Base-by-base conservation (phyloP, 371 early-diverging fungal genomes). In the Mucor indicus region DNA sequence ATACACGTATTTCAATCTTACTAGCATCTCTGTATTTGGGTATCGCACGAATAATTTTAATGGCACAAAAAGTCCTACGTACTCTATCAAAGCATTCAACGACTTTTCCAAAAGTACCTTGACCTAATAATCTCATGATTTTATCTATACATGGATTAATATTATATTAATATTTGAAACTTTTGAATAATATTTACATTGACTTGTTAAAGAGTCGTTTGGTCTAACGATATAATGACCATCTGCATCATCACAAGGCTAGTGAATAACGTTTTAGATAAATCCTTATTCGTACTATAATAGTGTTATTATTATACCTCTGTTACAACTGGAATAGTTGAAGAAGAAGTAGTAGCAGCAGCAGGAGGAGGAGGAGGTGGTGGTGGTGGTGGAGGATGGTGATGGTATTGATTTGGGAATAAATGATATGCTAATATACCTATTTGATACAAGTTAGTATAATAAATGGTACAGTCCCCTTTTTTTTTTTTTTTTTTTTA, bases 21-120 rank as follows among this genome's bases (percentile, higher is more conserved):
- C 93, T 86, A 2, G 98, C 98, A 25, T 96, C 96, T 22, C 88
- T 80, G 72, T 97, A 97, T 69, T 97, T 97, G 58, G 83, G 90
- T 30, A 95, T 77, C 6, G 95, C 88, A 25, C 94, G 87, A 48
- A 97, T 92, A 32, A 97, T 89, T 72, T 97, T 97, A 57, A 97
- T 57, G 79, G 52, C 81, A 43, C 66, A 81, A 41, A 74, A 71
- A 20, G 67, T 64, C 8, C 81, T 69, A 12, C 66, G 67, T 1
- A 69, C 64, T 10, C 75, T 64, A 55, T 96, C 96, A 46, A 64
- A 83, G 53, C 92, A 92, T 62, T 92, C 85, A 22, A 92, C 88
- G 8, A 97, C 98, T 62, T 92, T 92, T 44, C 98, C 98, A 78
- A 95, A 97, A 1, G 98, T 97, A 10, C 98, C 98, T 72, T 96